Conservation (phyloP, 2,329 filamentous ascomycete species). For the Chaetomium sp. region DNA sequence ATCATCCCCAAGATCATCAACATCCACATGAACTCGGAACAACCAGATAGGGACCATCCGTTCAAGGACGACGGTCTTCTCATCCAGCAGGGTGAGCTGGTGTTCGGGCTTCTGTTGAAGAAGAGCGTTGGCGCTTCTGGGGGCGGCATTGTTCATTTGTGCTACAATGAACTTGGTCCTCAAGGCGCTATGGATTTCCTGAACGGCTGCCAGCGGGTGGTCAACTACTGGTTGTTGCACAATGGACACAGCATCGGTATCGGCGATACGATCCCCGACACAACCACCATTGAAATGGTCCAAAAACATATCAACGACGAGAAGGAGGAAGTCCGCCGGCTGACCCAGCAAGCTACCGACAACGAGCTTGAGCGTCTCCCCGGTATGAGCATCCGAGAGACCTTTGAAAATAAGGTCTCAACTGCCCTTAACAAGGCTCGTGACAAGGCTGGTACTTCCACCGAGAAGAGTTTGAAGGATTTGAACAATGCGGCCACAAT, state of each 20-base stretch:
- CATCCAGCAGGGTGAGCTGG: conserved; percentile 78
- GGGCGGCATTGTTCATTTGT: conserved; percentile 89
- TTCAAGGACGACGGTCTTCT: conserved; percentile 71
- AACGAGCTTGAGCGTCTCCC: conserved; percentile 88
- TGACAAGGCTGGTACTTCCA: conserved; percentile 88
- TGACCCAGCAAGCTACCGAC: conserved; percentile 72
- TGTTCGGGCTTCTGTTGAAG: conserved; percentile 88
- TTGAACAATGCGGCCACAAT: conserved; percentile 95
- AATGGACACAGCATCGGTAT: conserved; percentile 97
- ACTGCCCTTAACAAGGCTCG: conserved; percentile 72
- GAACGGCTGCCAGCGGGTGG: conserved; percentile 88
- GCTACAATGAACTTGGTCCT: conserved; percentile 89
- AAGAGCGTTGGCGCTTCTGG: conserved; percentile 86
- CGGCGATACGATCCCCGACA: conserved; percentile 93
- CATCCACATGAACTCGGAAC: conserved; percentile 59
- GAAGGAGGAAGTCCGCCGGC: conserved; percentile 70
- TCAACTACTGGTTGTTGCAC: conserved; percentile 96
- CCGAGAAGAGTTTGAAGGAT: conserved; percentile 88
- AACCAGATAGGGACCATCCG: conserved; percentile 52
- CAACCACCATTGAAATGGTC: conserved; percentile 74
- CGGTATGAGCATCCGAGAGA: conserved; percentile 97
- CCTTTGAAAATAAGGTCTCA: conserved; percentile 95
- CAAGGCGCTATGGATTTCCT: conserved; percentile 88
- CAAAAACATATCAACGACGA: conserved; percentile 73
- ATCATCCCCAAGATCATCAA: conserved; percentile 84